Conservation (phyloP, 148 eudicot species). For the Vaccinium vitisidaea region DNA sequence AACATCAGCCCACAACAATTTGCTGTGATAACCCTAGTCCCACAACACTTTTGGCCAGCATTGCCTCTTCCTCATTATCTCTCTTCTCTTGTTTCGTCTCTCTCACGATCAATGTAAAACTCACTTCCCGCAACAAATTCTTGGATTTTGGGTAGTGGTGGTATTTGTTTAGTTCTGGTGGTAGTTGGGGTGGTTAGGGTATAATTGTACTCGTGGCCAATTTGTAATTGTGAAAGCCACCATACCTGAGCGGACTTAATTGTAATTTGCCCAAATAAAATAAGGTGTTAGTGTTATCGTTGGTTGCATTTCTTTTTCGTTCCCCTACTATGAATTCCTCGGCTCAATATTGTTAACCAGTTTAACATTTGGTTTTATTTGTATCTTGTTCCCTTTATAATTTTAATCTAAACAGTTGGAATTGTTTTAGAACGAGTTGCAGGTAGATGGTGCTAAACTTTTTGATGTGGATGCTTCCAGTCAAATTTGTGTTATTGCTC, state of each 20-base stretch:
- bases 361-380: not conserved
- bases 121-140: not conserved
- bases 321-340: not conserved
- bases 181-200: not conserved
- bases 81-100: not conserved
- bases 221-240: not conserved
- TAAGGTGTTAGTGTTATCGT: not conserved
- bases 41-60: not conserved
- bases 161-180: not conserved
- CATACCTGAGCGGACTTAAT: not conserved
- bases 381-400: not conserved
- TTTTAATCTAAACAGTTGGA: not conserved
- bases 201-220: no score
- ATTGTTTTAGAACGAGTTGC: constrained; percentile 53
- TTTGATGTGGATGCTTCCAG: constrained; percentile 68
- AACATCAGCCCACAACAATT: not conserved
- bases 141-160: not conserved
- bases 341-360: not conserved
- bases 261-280: not conserved
- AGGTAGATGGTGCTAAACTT: constrained; percentile 63
- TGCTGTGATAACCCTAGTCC: not conserved
- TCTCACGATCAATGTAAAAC: not conserved
- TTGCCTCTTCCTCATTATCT: not conserved
- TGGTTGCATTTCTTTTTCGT: not conserved
- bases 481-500: constrained; percentile 52